Percentiles rank a stretch among this genome's conserved stretches.
Conservation (phyloP, 2,329 filamentous ascomycete species). For the Cryphonectria japonica region DNA sequence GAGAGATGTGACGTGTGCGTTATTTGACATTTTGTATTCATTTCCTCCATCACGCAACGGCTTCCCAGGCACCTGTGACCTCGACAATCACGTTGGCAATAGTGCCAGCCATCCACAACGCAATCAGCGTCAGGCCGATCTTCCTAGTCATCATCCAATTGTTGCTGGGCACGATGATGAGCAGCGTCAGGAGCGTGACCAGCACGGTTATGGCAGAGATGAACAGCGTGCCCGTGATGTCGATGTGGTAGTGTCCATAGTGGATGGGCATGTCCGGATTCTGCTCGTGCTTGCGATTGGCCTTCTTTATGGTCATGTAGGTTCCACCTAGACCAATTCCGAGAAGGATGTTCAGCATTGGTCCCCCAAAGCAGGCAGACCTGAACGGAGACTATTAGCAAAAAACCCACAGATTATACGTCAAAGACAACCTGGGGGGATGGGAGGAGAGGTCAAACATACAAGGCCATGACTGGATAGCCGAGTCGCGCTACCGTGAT, state of each 20-base stretch:
- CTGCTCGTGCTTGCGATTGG: constrained; percentile 66
- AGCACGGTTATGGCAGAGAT: constrained; percentile 85
- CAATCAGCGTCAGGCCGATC: constrained; percentile 81
- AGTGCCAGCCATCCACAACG: constrained; percentile 80
- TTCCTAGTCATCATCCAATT: constrained; percentile 81
- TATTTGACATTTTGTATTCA: not conserved
- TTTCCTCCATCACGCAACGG: constrained; percentile 37
- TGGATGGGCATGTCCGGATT: constrained; percentile 67
- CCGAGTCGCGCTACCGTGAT: constrained; percentile 92
- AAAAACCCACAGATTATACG: too few species aligned
- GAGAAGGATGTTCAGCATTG: constrained; percentile 95
- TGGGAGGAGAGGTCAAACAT: constrained; percentile 39
- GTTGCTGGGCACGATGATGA: constrained; percentile 83
- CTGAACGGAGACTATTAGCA: constrained; percentile 38
- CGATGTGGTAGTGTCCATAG: constrained; percentile 80
- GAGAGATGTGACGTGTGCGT: not conserved
- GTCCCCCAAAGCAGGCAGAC: constrained; percentile 95
- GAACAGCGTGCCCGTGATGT: constrained; percentile 82
- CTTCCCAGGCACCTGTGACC: constrained; percentile 59
- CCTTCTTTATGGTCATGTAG: constrained; percentile 79
- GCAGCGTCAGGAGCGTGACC: constrained; percentile 74
- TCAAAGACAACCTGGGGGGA: not conserved
- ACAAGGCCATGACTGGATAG: constrained; percentile 92
- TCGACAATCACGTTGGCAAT: constrained; percentile 82
- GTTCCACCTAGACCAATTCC: constrained; percentile 91